Evolutionary conservation across 2,329 filamentous ascomycete species (phyloP).

Genomic region (Sclerotinia borealis): DNA sequence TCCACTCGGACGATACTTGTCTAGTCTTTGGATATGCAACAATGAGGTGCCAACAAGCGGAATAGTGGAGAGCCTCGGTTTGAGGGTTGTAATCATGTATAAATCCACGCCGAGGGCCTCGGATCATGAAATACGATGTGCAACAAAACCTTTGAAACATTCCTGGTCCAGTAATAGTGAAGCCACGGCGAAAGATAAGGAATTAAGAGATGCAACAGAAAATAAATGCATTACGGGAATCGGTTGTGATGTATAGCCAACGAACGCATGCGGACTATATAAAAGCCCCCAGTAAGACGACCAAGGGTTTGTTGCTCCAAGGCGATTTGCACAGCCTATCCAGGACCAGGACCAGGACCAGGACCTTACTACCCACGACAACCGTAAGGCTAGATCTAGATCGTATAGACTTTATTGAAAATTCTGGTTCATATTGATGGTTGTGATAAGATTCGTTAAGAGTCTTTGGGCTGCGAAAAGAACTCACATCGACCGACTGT

Average conservation of each 20-base stretch:
- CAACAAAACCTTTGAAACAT: background rate
- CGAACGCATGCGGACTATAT: background rate
- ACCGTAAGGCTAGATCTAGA: background rate
- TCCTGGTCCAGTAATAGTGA: background rate
- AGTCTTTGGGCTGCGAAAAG: background rate
- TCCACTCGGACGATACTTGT: background rate
- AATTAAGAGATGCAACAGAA: background rate
- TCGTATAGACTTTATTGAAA: background rate
- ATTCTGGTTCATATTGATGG: background rate
- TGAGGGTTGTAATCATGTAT: background rate
- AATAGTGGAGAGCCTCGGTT: conserved; percentile 5
- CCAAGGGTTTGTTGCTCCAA: background rate
- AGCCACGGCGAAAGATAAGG: conserved; percentile 3
- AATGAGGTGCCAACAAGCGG: background rate
- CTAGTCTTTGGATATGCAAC: background rate
- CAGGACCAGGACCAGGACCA: too few species aligned
- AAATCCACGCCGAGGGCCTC: conserved; percentile 1
- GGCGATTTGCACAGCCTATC: background rate
- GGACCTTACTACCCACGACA: background rate
- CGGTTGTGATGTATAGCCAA: background rate
- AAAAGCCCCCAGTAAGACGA: background rate
- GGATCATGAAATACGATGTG: background rate
- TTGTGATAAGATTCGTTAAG: background rate
- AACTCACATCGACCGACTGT: too few species aligned
- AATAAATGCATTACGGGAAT: background rate